These are phyloP conservation scores for Euphrasia confusa DNA, from an alignment of 257 asterid species.

Conservation along the genomic window DNA sequence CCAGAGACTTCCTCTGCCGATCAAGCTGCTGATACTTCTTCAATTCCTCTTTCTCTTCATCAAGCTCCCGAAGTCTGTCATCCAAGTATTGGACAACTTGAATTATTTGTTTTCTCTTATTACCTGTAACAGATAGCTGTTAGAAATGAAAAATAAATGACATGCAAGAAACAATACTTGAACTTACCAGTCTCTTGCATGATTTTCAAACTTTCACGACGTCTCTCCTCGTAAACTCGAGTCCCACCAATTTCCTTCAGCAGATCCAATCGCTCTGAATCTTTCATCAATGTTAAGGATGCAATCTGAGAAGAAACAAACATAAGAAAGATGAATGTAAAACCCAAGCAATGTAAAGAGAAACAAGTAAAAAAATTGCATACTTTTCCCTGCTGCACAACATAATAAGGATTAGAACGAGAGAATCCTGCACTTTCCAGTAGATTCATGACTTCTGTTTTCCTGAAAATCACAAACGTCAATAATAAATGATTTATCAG, in stretches of 20 bases:
- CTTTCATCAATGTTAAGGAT: constrained; percentile 89
- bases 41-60: constrained; percentile 96
- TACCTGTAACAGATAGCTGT: constrained; percentile 49
- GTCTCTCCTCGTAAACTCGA: constrained; percentile 97
- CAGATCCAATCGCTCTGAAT: constrained; percentile 89
- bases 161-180: constrained; percentile 24
- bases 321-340: constrained; percentile 30
- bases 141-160: constrained; percentile 24
- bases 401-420: constrained; percentile 99
- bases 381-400: constrained; percentile 99
- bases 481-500: constrained; percentile 19
- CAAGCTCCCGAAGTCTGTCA: constrained; percentile 93
- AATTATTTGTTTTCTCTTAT: constrained; percentile 88
- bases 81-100: constrained; percentile 98
- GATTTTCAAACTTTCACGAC: constrained; percentile 96
- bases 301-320: constrained; percentile 60
- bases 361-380: constrained; percentile 17
- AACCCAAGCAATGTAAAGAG: constrained; percentile 17
- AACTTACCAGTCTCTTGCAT: constrained; percentile 92
- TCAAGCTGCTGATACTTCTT: constrained; percentile 91
- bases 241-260: constrained; percentile 99
- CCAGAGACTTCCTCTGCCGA: constrained; percentile 86
- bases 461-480: constrained; percentile 52
- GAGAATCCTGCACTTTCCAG: constrained; percentile 99
- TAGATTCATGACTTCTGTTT: constrained; percentile 96